Evolutionary conservation across 2,329 filamentous ascomycete species (phyloP).

Genomic region (Ophiostoma fasciatum): DNA sequence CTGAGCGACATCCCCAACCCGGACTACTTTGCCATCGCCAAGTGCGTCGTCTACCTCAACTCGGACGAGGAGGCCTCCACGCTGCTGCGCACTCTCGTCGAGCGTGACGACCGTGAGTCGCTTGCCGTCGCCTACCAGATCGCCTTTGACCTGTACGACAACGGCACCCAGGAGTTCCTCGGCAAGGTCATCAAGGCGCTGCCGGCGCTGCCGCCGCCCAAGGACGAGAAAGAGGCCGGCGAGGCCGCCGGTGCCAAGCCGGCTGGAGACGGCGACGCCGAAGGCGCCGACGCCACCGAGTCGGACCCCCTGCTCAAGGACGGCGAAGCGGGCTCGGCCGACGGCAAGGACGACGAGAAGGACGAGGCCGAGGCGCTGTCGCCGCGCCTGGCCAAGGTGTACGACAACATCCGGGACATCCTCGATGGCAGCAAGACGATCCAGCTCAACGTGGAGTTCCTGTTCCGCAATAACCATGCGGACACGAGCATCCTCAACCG

Average conservation of each 20-base stretch:
- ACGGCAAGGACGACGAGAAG: conserved; percentile 32
- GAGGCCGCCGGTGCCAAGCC: conserved; percentile 17
- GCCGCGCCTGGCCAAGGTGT: conserved; percentile 40
- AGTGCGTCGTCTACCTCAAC: conserved; percentile 91
- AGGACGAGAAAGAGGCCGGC: conserved; percentile 29
- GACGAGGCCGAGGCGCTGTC: conserved; percentile 24
- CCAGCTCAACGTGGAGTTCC: conserved; percentile 86
- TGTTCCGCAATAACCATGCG: conserved; percentile 76
- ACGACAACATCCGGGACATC: conserved; percentile 49
- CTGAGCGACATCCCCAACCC: conserved; percentile 82
- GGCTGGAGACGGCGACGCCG: conserved; percentile 24
- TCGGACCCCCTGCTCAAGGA: conserved; percentile 33
- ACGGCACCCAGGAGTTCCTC: conserved; percentile 93
- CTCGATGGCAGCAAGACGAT: conserved; percentile 88
- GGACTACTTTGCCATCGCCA: conserved; percentile 96
- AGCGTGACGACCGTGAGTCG: conserved; percentile 62
- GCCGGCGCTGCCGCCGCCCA: conserved; percentile 36
- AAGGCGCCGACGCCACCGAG: conserved; percentile 28
- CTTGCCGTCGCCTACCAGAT: conserved; percentile 90
- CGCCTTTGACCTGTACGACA: conserved; percentile 95
- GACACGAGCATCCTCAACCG: conserved; percentile 91
- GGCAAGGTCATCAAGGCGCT: conserved; percentile 75
- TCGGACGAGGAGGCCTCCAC: conserved; percentile 80
- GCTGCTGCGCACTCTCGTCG: conserved; percentile 70
- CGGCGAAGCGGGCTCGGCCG: conserved; percentile 31